phyloP scores from a whole-genome alignment of 495 filamentous ascomycete species.

The Talaromyces stipitatus region DNA sequence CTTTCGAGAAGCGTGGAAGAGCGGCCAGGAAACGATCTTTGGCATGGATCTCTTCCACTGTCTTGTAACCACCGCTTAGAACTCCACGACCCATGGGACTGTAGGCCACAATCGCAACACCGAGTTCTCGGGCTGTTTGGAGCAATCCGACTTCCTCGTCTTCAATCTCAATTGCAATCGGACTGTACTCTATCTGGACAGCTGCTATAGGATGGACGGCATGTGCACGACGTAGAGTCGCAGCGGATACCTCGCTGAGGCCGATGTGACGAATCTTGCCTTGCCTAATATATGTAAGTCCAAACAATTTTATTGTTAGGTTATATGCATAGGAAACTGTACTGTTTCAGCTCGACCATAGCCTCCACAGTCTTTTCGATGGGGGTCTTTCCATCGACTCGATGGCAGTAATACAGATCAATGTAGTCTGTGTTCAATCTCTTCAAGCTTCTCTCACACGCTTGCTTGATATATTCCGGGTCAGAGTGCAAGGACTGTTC shows the following conservation, averaged over 20 bases:
- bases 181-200: slow-evolving; percentile 57
- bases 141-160: slow-evolving; percentile 35
- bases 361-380: slow-evolving; percentile 38
- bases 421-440: slow-evolving; percentile 44
- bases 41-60: slow-evolving; percentile 34
- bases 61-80: slow-evolving; percentile 41
- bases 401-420: slow-evolving; percentile 57
- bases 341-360: slow-evolving; percentile 22
- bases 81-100: slow-evolving; percentile 56
- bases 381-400: slow-evolving; percentile 51
- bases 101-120: slow-evolving; percentile 53
- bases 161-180: slow-evolving; percentile 55
- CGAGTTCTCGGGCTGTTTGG: slow-evolving; percentile 52
- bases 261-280: slow-evolving; percentile 54
- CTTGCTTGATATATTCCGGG: slow-evolving; percentile 43
- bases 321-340: background rate
- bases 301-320: background rate
- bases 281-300: slow-evolving; percentile 29
- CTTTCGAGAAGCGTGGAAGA: slow-evolving; percentile 41
- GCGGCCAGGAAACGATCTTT: slow-evolving; percentile 32
- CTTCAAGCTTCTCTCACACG: slow-evolving; percentile 45
- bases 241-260: slow-evolving; percentile 45
- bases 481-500: slow-evolving; percentile 31
- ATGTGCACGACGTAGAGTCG: slow-evolving; percentile 51
- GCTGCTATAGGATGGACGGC: slow-evolving; percentile 52